phyloP scores from a whole-genome alignment of 2,329 filamentous ascomycete genomes.

The Colletotrichum tamarilloi region DNA sequence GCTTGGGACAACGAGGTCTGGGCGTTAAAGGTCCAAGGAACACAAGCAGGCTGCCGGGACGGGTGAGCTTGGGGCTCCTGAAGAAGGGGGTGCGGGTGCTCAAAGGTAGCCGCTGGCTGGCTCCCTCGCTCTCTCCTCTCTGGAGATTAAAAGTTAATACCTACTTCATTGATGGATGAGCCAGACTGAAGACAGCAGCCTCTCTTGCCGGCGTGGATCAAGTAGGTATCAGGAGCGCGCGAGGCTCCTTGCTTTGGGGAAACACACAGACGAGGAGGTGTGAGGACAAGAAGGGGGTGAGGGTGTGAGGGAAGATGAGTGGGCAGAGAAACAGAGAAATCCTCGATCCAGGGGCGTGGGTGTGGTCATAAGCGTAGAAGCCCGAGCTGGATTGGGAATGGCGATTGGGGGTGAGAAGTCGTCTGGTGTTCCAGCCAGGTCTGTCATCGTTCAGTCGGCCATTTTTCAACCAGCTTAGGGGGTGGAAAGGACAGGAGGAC shows the following conservation, averaged over 20 bases:
- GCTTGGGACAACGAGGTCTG: slow-evolving; percentile 30
- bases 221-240: slow-evolving; percentile 25
- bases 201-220: slow-evolving; percentile 20
- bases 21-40: slow-evolving; percentile 30
- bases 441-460: slow-evolving; percentile 29
- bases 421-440: slow-evolving; percentile 30
- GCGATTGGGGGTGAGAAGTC: slow-evolving; percentile 9
- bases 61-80: slow-evolving; percentile 11
- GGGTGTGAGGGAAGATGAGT: slow-evolving; percentile 17
- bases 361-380: slow-evolving; percentile 13
- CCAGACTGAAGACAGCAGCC: slow-evolving; percentile 14
- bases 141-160: slow-evolving; percentile 32
- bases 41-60: slow-evolving; percentile 34
- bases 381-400: slow-evolving; percentile 14
- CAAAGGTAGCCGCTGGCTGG: slow-evolving; percentile 17
- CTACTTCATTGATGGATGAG: slow-evolving; percentile 23
- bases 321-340: slow-evolving; percentile 4
- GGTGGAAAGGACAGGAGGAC: neutral
- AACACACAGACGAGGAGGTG: slow-evolving; percentile 27
- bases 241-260: slow-evolving; percentile 33
- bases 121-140: slow-evolving; percentile 1
- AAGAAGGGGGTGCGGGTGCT: slow-evolving; percentile 31
- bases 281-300: slow-evolving; percentile 26
- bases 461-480: slow-evolving; percentile 25
- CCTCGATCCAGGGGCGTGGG: neutral